Conservation (phyloP, 106 monocot genomes). For the Alisma plantagoaquatica region DNA sequence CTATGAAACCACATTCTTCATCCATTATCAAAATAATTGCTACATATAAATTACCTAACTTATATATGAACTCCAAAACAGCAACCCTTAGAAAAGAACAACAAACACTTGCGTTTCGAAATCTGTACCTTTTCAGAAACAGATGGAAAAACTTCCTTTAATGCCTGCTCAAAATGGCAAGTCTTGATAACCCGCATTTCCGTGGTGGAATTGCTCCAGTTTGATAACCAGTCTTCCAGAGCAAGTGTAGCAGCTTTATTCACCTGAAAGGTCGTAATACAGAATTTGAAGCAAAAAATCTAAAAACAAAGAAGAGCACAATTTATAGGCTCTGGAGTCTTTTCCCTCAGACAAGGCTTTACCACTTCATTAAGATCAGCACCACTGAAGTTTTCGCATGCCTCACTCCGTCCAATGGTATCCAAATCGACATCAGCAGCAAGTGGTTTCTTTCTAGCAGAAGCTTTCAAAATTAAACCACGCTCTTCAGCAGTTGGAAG, state of each 20-base stretch:
- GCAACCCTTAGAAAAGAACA: too few species aligned
- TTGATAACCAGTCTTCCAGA: slow-evolving; percentile 2
- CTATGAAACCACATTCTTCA: too few species aligned
- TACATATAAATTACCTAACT: too few species aligned
- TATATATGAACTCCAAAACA: too few species aligned
- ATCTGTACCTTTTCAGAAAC: slow-evolving; percentile 4
- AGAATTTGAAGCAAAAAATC: too few species aligned
- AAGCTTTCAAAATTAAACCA: slow-evolving; percentile 1
- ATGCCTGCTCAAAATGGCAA: slow-evolving; percentile 3
- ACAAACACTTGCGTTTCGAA: background rate
- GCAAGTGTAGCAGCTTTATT: slow-evolving; percentile 8
- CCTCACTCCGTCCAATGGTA: slow-evolving; percentile 4
- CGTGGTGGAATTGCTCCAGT: background rate
- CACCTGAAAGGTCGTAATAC: slow-evolving; percentile 4
- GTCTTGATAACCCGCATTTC: background rate
- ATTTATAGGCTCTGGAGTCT: background rate
- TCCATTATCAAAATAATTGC: too few species aligned
- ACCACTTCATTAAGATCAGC: slow-evolving; percentile 8
- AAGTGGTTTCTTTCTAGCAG: slow-evolving; percentile 5
- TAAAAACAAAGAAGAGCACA: background rate
- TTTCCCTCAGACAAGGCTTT: background rate
- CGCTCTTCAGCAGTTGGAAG: slow-evolving; percentile 3
- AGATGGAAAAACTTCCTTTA: slow-evolving; percentile 1
- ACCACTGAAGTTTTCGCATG: slow-evolving; percentile 7
- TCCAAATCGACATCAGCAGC: slow-evolving; percentile 6